phyloP scores from a whole-genome alignment of 768 basidiomycete species.

The Solioccasus polychromus region DNA sequence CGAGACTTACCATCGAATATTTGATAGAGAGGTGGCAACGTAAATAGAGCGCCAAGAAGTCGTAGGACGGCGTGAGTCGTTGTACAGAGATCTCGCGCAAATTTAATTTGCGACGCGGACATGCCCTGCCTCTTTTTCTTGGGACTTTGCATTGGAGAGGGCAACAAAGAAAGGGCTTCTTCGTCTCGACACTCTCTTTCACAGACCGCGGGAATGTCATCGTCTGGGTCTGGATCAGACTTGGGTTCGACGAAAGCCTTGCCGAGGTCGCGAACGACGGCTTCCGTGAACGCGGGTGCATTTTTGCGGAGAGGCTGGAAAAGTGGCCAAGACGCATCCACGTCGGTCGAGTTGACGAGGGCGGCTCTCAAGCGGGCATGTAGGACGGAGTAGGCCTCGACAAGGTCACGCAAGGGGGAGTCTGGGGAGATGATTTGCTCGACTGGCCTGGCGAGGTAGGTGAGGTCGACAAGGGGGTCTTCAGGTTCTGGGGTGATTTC shows the following conservation, averaged over 20 bases:
- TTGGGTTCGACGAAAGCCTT: constrained; percentile 62
- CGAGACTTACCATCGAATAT: constrained; percentile 58
- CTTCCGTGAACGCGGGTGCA: constrained; percentile 47
- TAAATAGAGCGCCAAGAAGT: constrained; percentile 58
- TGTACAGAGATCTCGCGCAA: constrained; percentile 76
- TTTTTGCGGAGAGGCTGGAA: constrained; percentile 68
- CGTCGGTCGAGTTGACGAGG: constrained; percentile 43
- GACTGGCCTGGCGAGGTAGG: constrained; percentile 67
- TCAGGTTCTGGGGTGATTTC: constrained; percentile 76
- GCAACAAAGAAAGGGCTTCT: constrained; percentile 39
- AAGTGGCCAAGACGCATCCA: constrained; percentile 64
- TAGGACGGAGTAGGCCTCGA: constrained; percentile 72
- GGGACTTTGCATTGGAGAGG: constrained; percentile 71
- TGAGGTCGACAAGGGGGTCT: constrained; percentile 59
- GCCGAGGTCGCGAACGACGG: constrained; percentile 66
- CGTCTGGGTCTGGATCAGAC: constrained; percentile 16
- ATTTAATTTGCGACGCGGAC: constrained; percentile 74
- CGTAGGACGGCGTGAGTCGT: constrained; percentile 69
- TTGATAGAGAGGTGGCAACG: constrained; percentile 53
- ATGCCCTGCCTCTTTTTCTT: constrained; percentile 56
- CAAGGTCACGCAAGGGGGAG: constrained; percentile 53
- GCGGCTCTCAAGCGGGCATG: constrained; percentile 57
- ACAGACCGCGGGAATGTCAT: constrained; percentile 22
- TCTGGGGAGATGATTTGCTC: constrained; percentile 51
- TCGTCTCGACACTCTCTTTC: constrained; percentile 27